Evolutionary conservation across 441 rosid species (phyloP).

Genomic region (Rhodomyrtus psidioides): DNA sequence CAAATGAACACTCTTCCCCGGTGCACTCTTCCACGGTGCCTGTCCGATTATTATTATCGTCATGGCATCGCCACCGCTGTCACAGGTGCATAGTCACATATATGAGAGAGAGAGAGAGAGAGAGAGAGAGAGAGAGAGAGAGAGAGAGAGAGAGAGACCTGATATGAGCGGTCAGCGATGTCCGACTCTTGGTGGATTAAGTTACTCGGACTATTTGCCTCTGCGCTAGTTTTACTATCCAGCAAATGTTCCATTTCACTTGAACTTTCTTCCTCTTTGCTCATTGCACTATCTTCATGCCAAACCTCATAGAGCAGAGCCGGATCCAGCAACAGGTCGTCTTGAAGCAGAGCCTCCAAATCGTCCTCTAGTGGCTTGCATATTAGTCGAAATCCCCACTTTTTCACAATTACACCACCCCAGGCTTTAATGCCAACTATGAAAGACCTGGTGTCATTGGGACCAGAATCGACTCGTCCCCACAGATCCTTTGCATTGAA

Average conservation of each 20-base stretch:
- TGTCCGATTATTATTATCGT: neutral
- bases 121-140: neutral
- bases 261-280: neutral
- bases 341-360: neutral
- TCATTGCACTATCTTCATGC: neutral
- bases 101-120: neutral
- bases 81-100: neutral
- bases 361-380: neutral
- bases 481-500: rapidly evolving
- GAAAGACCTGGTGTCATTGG: neutral
- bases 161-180: rapidly evolving
- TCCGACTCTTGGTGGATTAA: too few relatives aligned
- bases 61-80: rapidly evolving
- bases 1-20: too few relatives aligned
- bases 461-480: rapidly evolving
- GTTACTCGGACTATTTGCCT: too few relatives aligned
- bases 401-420: neutral
- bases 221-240: too few relatives aligned
- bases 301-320: neutral
- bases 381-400: neutral
- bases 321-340: rapidly evolving
- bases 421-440: neutral
- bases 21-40: too few relatives aligned
- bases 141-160: neutral
- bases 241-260: too few relatives aligned